Conservation (phyloP, 495 filamentous ascomycete species). For the Lasiosphaeriaceae sp. region DNA sequence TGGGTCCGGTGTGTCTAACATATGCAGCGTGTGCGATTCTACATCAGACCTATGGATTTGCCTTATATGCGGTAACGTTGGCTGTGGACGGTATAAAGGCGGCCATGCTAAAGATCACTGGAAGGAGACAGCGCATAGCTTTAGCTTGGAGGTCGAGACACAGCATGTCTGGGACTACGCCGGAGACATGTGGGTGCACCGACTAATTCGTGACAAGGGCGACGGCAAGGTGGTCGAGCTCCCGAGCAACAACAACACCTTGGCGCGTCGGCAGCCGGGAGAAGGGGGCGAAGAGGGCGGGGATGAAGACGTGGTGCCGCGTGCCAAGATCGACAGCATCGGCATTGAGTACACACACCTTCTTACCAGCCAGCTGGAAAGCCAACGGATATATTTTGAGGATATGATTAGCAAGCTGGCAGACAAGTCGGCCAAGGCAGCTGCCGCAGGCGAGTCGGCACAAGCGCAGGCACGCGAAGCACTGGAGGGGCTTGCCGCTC, state of each 20-base stretch:
- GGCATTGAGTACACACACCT: constrained; percentile 92
- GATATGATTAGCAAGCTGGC: constrained; percentile 87
- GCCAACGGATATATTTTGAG: constrained; percentile 89
- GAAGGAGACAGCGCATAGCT: constrained; percentile 82
- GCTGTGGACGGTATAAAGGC: constrained; percentile 89
- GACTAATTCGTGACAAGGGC: constrained; percentile 85
- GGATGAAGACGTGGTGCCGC: constrained; percentile 69
- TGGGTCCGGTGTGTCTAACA: constrained; percentile 41
- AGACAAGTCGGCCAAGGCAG: constrained; percentile 80
- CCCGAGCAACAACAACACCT: constrained; percentile 39
- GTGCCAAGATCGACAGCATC: constrained; percentile 88
- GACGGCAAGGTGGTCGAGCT: constrained; percentile 89
- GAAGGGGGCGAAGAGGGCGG: constrained; percentile 1
- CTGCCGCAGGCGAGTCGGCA: constrained; percentile 61
- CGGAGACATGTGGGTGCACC: constrained; percentile 90
- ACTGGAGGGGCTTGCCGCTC: constrained; percentile 40
- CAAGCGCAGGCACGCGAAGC: constrained; percentile 49
- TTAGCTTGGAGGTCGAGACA: constrained; percentile 85
- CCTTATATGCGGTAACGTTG: constrained; percentile 88
- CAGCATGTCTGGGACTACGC: constrained; percentile 98
- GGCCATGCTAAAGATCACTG: constrained; percentile 94
- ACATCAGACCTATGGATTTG: constrained; percentile 87
- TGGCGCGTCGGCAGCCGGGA: background rate
- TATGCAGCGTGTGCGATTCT: constrained; percentile 72
- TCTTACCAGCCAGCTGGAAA: constrained; percentile 85